Evolutionary conservation across 78 protist genomes (phyloP).

Genomic region (Reticulomyxa filosa): DNA sequence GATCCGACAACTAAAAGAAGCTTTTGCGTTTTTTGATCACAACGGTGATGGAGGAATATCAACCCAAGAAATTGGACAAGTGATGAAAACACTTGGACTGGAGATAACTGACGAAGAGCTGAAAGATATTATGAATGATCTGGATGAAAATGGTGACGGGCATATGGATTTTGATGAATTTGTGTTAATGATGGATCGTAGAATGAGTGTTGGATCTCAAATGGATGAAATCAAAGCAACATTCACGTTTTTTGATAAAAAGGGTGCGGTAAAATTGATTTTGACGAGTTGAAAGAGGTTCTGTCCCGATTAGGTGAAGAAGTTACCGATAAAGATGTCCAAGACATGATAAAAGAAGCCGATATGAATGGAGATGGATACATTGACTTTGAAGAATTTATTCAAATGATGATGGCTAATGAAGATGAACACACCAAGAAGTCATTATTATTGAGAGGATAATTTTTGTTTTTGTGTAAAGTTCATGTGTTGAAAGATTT

Average conservation of each 20-base stretch:
- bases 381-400: not conserved
- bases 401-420: not conserved
- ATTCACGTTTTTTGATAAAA: not conserved
- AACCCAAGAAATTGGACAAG: no score
- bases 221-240: not conserved
- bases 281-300: conserved; percentile 3
- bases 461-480: no score
- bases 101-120: no score
- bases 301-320: not conserved
- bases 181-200: no score
- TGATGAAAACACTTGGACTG: no score
- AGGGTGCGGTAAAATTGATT: not conserved
- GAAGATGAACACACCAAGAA: no score
- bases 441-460: no score
- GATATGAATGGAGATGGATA: conserved; percentile 3
- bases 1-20: not conserved
- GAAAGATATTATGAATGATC: no score
- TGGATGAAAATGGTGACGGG: no score
- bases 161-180: no score
- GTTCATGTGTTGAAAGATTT: no score
- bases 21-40: not conserved
- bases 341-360: not conserved
- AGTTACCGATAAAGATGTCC: not conserved
- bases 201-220: no score
- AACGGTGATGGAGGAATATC: not conserved